Evolutionary conservation across 345 rosid species (phyloP), one percentile per base, ranked within the genome.

Genomic region (Schrenkiella parvula): DNA sequence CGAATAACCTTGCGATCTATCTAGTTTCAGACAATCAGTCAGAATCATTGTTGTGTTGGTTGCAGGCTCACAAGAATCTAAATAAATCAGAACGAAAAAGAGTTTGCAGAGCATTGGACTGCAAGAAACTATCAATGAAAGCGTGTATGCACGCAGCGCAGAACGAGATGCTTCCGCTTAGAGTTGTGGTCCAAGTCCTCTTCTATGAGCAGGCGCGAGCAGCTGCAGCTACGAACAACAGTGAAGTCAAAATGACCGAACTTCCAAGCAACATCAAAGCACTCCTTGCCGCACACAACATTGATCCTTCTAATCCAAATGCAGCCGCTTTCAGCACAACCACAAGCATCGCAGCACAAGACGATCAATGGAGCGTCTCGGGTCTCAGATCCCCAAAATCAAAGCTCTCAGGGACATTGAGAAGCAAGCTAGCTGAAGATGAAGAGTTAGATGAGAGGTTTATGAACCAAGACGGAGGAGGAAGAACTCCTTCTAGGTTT

Each of bases 81-180:
- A 91, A 68, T 84, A 95, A 91, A 86, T 82, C 85, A 29, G 96
- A 95, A 62, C 79, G 99, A 52, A 95, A 95, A 71, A 84, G 91
- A 63, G 42, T 89, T 42, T 95, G 99, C 39, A 80, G 96, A 71
- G 78, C 85, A 14, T 82, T 95, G 17, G 87, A 95, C 87, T 95
- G 99, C 89, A 95, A 87, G 83, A 95, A 89, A 70, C 89, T 95
- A 4, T 88, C 99, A 3, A 84, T 89, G 77, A 96, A 91, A 72
- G 97, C 96, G 26, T 95, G 99, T 80, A 91, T 91, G 97, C 99
- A 95, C 55, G 97, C 99, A 0, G 97, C 99, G 0, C 97, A 88
- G 59, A 95, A 95, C 42, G 99, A 95, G 82, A 68, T 85, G 57
- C 93, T 95, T 37, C 99, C 99, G 0, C 63, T 95, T 8, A 82